phyloP scores from a whole-genome alignment of 148 eudicot genomes.

The Arbutus unedo region DNA sequence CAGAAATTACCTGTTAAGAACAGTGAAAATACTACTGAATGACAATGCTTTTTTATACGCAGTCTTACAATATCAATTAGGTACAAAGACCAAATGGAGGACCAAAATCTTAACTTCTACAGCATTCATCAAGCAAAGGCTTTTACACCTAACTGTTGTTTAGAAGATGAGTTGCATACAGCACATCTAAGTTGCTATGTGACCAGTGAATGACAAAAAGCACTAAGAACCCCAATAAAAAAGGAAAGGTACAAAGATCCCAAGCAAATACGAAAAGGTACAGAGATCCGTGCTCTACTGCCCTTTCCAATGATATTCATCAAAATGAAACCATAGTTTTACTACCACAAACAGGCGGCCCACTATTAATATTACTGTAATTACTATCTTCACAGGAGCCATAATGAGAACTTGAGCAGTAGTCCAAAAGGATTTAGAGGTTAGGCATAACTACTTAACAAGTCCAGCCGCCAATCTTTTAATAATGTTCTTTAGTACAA shows the following conservation, averaged over 20 bases:
- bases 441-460: not conserved
- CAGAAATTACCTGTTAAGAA: slow-evolving; percentile 58
- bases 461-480: not conserved
- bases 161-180: not conserved
- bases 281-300: not conserved
- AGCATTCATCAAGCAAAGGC: not conserved
- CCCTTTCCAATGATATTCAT: not conserved
- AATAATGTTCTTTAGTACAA: not conserved
- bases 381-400: not conserved
- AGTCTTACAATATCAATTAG: not conserved
- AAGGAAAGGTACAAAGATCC: no score
- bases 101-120: not conserved
- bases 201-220: not conserved
- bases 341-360: not conserved
- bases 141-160: not conserved
- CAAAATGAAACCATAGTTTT: not conserved
- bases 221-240: no score
- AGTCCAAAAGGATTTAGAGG: not conserved
- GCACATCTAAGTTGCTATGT: not conserved
- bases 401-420: not conserved
- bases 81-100: not conserved
- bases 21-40: not conserved
- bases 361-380: not conserved
- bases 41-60: not conserved
- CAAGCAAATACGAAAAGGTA: not conserved